Conservation (phyloP, 1,284 basidiomycete genomes). For the Chalciporus sp. region DNA sequence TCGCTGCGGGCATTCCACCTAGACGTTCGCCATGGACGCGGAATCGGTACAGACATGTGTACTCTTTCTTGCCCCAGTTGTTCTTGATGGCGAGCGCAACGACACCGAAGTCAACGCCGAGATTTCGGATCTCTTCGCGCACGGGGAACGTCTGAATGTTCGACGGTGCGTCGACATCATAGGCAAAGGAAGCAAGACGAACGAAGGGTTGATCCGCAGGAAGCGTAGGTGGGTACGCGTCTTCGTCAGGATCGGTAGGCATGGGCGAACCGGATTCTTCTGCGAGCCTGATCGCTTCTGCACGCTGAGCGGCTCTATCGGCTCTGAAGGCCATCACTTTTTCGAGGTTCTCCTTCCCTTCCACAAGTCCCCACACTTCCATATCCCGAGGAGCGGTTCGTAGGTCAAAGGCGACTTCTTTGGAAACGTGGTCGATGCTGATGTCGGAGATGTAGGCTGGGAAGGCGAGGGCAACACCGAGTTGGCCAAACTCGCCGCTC, state of each 20-base stretch:
- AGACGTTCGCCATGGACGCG: constrained; percentile 65
- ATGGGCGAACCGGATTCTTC: constrained; percentile 40
- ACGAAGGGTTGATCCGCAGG: constrained; percentile 62
- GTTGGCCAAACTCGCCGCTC: constrained; percentile 71
- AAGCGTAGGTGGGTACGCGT: constrained; percentile 52
- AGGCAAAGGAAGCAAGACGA: constrained; percentile 77
- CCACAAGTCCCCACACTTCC: constrained; percentile 88
- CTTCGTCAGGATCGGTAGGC: constrained; percentile 38
- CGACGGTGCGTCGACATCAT: constrained; percentile 68
- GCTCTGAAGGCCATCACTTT: constrained; percentile 56
- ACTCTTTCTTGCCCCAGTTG: constrained; percentile 86
- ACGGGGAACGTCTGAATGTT: constrained; percentile 90
- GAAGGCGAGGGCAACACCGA: constrained; percentile 79
- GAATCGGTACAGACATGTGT: constrained; percentile 91
- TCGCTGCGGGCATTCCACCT: constrained; percentile 32
- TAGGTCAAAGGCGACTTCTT: constrained; percentile 77
- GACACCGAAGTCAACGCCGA: constrained; percentile 79
- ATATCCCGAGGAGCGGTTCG: constrained; percentile 82
- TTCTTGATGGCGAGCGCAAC: constrained; percentile 78
- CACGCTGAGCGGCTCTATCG: constrained; percentile 40
- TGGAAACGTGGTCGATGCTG: constrained; percentile 87
- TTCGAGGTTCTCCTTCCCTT: constrained; percentile 69
- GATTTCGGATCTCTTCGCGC: constrained; percentile 60
- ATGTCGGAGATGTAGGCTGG: constrained; percentile 74
- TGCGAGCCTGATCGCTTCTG: constrained; percentile 37